These are phyloP conservation scores for Fraxinus angustifolia DNA, from an alignment of 305 asterid genomes.

Conservation along the genomic window DNA sequence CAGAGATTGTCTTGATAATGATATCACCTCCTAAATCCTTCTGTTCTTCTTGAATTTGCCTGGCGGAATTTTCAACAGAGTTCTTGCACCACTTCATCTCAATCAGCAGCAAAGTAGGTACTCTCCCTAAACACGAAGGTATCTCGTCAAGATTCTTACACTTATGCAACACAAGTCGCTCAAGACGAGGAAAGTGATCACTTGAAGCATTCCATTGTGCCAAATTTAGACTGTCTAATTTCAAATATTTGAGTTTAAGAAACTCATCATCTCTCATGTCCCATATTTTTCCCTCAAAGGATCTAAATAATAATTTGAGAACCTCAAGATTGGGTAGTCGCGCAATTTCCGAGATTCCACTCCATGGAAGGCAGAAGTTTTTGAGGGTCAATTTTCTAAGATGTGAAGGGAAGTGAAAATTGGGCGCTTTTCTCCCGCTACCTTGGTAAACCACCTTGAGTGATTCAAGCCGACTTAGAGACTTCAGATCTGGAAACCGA, in stretches of 20 bases:
- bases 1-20: not conserved
- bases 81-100: not conserved
- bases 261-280: constrained; percentile 12
- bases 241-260: constrained; percentile 3
- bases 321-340: constrained; percentile 17
- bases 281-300: constrained; percentile 10
- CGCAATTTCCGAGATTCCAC: not conserved
- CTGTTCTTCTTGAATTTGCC: constrained; percentile 4
- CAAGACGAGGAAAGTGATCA: constrained; percentile 10
- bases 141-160: constrained; percentile 10
- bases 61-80: not conserved
- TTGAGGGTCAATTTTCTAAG: constrained; percentile 18
- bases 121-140: not conserved
- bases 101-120: not conserved
- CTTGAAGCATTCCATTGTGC: constrained; percentile 8
- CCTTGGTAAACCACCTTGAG: not conserved
- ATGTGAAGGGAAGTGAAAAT: constrained; percentile 12
- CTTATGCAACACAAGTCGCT: not conserved
- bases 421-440: not conserved
- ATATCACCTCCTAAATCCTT: not conserved
- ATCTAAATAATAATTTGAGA: constrained; percentile 12
- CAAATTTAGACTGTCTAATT: not conserved
- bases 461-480: not conserved
- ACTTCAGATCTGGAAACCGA: not conserved
- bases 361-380: constrained; percentile 16